These are phyloP conservation scores for Setaria italica DNA, from an alignment of 202 grass and related monocot species.

Conservation along the genomic window DNA sequence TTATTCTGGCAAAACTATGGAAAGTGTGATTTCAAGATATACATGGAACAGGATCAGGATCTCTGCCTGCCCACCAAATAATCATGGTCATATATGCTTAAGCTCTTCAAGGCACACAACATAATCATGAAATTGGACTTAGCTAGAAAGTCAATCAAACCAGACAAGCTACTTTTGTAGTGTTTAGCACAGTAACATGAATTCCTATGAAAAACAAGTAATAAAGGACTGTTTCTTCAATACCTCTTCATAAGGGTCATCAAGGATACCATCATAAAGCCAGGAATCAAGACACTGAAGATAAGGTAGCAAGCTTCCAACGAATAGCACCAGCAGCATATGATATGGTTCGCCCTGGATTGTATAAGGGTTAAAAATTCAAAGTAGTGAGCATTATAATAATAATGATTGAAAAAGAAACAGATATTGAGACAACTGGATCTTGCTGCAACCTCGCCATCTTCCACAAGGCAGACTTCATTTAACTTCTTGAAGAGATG, in stretches of 20 bases:
- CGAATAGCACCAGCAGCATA: slow-evolving; percentile 84
- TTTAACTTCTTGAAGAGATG: slow-evolving; percentile 87
- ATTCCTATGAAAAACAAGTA: slow-evolving; percentile 14
- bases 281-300: slow-evolving; percentile 87
- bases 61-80: neutral
- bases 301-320: slow-evolving; percentile 87
- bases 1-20: neutral
- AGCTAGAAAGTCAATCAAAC: slow-evolving; percentile 11
- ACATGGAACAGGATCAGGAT: neutral
- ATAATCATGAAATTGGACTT: neutral
- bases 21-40: slow-evolving; percentile 7
- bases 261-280: slow-evolving; percentile 97
- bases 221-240: slow-evolving; percentile 17
- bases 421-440: slow-evolving; percentile 28
- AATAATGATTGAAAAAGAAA: slow-evolving; percentile 14
- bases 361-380: slow-evolving; percentile 43
- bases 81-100: neutral
- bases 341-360: slow-evolving; percentile 75
- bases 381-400: slow-evolving; percentile 22
- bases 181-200: slow-evolving; percentile 9
- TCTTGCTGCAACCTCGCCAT: slow-evolving; percentile 73
- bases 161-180: neutral
- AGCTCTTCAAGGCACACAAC: slow-evolving; percentile 15
- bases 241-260: slow-evolving; percentile 97
- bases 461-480: slow-evolving; percentile 82